Conservation (phyloP, 345 rosid genomes). For the Aethionema arabicum region DNA sequence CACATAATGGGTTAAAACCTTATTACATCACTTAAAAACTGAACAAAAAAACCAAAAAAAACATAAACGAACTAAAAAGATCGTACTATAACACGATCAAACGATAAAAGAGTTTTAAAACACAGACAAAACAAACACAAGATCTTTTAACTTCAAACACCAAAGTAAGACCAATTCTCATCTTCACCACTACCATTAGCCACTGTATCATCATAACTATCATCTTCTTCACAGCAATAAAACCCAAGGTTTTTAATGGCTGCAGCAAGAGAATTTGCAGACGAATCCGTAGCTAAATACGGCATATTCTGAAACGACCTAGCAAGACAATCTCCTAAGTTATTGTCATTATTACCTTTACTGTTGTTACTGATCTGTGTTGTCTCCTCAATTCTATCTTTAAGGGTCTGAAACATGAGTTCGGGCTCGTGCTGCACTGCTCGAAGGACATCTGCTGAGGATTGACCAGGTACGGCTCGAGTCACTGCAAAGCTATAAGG, state of each 20-base stretch:
- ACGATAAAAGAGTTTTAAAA: constrained; percentile 3
- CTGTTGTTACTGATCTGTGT: constrained; percentile 20
- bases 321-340: constrained; percentile 60
- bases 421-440: constrained; percentile 96
- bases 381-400: constrained; percentile 74
- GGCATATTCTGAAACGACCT: constrained; percentile 84
- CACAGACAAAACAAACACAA: not conserved
- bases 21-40: no score
- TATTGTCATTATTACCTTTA: constrained; percentile 37
- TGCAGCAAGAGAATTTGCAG: constrained; percentile 67
- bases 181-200: constrained; percentile 41
- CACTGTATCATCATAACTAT: constrained; percentile 19
- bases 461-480: constrained; percentile 76
- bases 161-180: constrained; percentile 73
- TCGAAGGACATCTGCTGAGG: constrained; percentile 87
- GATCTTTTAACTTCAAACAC: constrained; percentile 49
- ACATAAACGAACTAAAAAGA: constrained; percentile 9
- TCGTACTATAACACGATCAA: constrained; percentile 19
- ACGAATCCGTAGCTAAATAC: constrained; percentile 48
- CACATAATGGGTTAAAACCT: no score
- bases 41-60: not conserved
- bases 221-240: constrained; percentile 58
- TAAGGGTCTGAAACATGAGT: constrained; percentile 89
- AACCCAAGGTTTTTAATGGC: constrained; percentile 58
- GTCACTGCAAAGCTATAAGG: constrained; percentile 93